Evolutionary conservation across 257 asterid species (phyloP), one percentile per base, ranked within the genome.

Genomic region (Scutellaria barbata): DNA sequence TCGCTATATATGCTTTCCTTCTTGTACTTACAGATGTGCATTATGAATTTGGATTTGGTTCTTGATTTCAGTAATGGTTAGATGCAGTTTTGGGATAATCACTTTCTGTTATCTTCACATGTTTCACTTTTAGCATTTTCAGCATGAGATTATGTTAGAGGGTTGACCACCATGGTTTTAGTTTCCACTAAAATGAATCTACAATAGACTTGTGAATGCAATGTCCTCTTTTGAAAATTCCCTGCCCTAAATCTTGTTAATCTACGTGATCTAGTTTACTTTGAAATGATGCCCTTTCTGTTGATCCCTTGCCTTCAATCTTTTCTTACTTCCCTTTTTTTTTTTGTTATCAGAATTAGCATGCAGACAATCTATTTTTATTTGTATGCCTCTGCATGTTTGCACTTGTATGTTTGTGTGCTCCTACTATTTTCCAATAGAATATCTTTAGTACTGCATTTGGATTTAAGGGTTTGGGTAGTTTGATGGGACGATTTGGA

Each of bases 1-100:
- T 18, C 43, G 45, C 18, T 50, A 12, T 59, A 25, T 55, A 13
- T 65, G 7, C 55, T 14, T 47, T 33, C 40, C 16, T 65, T 42
- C 41, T 43, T 20, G 43, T 63, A 48, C 60, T 42, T 64, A 42
- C 4, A 39, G n/a, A 66, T 50, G 46, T n/a, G 51, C 35, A 10
- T 42, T n/a, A 7, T 57, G 48, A 55, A 22, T 71, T 39, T 63
- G n/a, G 47, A 33, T 37, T 14, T 51, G 16, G 20, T 56, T 22
- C 22, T 71, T 61, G 69, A 16, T 76, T 55, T 63, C 16, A 16
- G 53, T 10, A 65, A 66, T 39, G 22, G 17, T 55, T 69, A 58
- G 74, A 58, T 35, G 70, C 77, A 33, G 39, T 42, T 18, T 63
- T 45, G 63, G 52, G 17, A 22, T 22, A 8, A 18, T 18, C 25